These are phyloP conservation scores for Chionographis japonica DNA, from an alignment of 106 monocot species.

Conservation along the genomic window DNA sequence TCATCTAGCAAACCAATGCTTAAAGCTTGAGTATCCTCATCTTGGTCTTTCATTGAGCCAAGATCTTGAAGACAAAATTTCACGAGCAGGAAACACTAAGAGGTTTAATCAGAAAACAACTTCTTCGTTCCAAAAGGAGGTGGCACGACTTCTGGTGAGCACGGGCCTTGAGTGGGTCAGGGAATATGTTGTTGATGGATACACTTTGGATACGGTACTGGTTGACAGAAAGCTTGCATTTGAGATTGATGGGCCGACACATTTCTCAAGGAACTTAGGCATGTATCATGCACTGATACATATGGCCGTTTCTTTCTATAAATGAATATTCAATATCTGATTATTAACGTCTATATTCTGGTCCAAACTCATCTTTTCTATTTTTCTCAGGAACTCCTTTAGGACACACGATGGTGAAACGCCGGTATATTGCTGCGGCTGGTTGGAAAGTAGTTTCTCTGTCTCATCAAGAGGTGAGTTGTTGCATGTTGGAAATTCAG, in stretches of 20 bases:
- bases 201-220: conserved; percentile 85
- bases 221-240: conserved; percentile 79
- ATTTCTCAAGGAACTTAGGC: conserved; percentile 96
- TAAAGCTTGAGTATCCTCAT: conserved; percentile 81
- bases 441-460: conserved; percentile 93
- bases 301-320: neutral
- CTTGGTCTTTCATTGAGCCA: conserved; percentile 46
- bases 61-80: conserved; percentile 79
- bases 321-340: neutral
- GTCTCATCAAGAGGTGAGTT: conserved; percentile 71
- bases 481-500: neutral
- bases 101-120: conserved; percentile 84
- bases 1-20: conserved; percentile 73
- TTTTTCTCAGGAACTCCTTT: conserved; percentile 62
- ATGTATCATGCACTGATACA: neutral
- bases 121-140: conserved; percentile 95
- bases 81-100: conserved; percentile 65
- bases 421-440: conserved; percentile 71
- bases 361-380: neutral
- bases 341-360: neutral
- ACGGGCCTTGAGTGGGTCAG: conserved; percentile 86
- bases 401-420: conserved; percentile 84
- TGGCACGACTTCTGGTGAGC: conserved; percentile 72
- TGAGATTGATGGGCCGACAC: conserved; percentile 95
- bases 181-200: conserved; percentile 79